These are phyloP conservation scores for Lecanicillium sp. DNA, from an alignment of 2,329 filamentous ascomycete genomes.

Conservation along the genomic window DNA sequence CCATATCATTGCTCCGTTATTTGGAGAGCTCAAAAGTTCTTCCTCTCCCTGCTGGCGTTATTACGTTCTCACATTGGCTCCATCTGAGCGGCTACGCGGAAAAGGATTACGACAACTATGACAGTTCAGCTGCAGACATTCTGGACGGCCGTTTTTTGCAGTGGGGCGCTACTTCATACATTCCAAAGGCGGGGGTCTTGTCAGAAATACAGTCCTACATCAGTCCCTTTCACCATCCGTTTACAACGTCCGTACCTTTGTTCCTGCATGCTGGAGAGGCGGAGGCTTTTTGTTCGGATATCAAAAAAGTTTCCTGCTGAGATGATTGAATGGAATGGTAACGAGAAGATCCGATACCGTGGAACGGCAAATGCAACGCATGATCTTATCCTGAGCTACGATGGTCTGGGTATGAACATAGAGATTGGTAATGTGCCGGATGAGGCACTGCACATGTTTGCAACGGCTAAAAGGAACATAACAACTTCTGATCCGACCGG, in stretches of 20 bases:
- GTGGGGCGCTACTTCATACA: conserved; percentile 6
- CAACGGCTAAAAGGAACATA: no score
- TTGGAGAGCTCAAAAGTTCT: conserved; percentile 7
- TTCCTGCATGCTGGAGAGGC: conserved; percentile 6
- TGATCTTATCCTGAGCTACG: conserved; percentile 2
- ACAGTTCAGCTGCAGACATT: not conserved
- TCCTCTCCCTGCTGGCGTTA: conserved; percentile 4
- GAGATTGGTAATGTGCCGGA: no score
- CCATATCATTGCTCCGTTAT: conserved; percentile 20
- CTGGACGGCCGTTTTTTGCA: conserved; percentile 2
- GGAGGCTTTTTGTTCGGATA: conserved; percentile 5
- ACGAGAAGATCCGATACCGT: not conserved
- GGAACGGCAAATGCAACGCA: conserved; percentile 4
- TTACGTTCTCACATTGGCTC: conserved; percentile 7
- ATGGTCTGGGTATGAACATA: conserved; percentile 1
- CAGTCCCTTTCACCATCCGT: conserved; percentile 5
- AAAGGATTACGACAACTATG: not conserved
- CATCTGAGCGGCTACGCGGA: conserved; percentile 3
- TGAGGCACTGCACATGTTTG: no score
- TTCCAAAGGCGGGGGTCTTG: not conserved
- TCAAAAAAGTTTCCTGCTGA: conserved; percentile 1
- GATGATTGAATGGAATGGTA: conserved; percentile 4
- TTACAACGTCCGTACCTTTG: conserved; percentile 3
- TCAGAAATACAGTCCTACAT: conserved; percentile 3
- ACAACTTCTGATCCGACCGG: no score